These are phyloP conservation scores for Rhodamnia argentea DNA, from an alignment of 345 rosid species.

Conservation along the genomic window DNA sequence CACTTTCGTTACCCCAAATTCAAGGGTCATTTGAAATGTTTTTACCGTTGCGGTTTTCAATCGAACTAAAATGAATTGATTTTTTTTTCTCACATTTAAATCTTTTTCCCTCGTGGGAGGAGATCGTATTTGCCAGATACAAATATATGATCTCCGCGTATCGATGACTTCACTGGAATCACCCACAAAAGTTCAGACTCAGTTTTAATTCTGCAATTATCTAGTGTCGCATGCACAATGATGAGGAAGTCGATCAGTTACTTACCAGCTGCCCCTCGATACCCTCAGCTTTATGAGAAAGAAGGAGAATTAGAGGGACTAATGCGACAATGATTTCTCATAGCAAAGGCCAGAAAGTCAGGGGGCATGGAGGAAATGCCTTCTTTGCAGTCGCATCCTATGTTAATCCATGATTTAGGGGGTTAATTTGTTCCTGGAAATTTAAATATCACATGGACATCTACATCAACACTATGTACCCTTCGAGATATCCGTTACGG, in stretches of 20 bases:
- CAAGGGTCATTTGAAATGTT: not conserved
- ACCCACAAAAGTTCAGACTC: not conserved
- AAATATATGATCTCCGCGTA: not conserved
- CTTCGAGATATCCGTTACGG: not conserved
- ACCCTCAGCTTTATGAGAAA: not conserved
- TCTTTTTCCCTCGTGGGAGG: not conserved
- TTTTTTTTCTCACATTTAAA: not conserved
- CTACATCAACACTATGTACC: not conserved
- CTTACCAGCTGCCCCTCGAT: not conserved
- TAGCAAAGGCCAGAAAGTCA: not conserved
- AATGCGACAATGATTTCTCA: not conserved
- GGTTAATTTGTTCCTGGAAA: not conserved
- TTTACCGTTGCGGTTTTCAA: not conserved
- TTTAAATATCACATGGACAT: not conserved
- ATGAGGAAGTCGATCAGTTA: not conserved
- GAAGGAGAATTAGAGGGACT: not conserved
- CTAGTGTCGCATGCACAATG: not conserved
- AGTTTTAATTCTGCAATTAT: not conserved
- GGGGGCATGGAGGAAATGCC: not conserved
- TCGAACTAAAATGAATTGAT: too few relatives aligned
- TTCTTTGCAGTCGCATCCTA: not conserved
- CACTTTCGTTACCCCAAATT: too few relatives aligned
- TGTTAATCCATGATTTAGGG: not conserved
- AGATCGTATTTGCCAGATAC: not conserved
- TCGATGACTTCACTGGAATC: not conserved